phyloP scores from a whole-genome alignment of 768 basidiomycete genomes.

The Termitomyces sp. region DNA sequence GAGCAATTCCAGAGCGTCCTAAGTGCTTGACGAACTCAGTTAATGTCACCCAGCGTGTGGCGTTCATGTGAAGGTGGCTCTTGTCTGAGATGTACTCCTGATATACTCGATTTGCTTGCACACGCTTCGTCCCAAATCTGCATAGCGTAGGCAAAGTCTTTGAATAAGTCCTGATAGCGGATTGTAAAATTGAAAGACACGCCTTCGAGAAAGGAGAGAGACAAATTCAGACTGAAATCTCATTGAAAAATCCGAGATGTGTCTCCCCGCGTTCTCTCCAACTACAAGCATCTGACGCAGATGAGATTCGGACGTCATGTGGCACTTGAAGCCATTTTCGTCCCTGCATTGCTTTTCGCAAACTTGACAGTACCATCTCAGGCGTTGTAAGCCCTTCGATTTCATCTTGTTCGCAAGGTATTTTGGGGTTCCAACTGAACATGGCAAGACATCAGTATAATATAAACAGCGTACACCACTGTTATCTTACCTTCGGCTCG shows the following conservation, averaged over 20 bases:
- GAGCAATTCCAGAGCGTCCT: conserved; percentile 77
- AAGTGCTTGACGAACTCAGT: conserved; percentile 94
- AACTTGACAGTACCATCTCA: conserved; percentile 98
- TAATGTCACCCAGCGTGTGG: conserved; percentile 95
- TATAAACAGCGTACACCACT: neutral
- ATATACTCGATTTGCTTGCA: conserved; percentile 91
- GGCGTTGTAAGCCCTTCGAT: conserved; percentile 90
- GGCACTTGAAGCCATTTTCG: conserved; percentile 99
- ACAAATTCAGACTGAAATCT: conserved; percentile 93
- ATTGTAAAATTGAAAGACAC: conserved; percentile 14
- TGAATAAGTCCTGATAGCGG: neutral
- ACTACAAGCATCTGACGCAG: conserved; percentile 91
- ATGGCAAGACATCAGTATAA: neutral
- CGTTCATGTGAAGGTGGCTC: conserved; percentile 94
- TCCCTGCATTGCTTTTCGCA: conserved; percentile 98
- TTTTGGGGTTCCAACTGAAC: conserved; percentile 79
- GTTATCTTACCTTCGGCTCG: conserved; percentile 67
- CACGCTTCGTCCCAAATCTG: conserved; percentile 91
- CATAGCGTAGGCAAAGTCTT: neutral
- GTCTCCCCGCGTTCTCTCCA: conserved; percentile 87
- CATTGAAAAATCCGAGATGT: conserved; percentile 85
- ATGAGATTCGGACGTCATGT: conserved; percentile 83
- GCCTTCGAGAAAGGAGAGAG: conserved; percentile 81
- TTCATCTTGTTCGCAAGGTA: conserved; percentile 95
- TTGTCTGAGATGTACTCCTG: conserved; percentile 98